These are phyloP conservation scores for Suillus subalutaceus DNA, from an alignment of 768 basidiomycete species.

Conservation along the genomic window DNA sequence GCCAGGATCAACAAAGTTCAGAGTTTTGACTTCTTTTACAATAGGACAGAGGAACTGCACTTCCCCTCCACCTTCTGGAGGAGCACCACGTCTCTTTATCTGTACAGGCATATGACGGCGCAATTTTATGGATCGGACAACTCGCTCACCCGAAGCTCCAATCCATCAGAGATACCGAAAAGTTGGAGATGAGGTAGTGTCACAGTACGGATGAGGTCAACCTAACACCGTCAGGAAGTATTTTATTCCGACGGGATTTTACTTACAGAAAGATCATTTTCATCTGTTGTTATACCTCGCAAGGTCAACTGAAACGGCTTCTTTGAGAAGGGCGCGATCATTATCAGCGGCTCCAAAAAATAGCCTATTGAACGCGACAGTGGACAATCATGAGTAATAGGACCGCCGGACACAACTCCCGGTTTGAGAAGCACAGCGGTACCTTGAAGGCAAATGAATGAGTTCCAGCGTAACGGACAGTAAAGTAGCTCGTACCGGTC, in stretches of 20 bases:
- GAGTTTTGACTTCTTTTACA: slow-evolving; percentile 86
- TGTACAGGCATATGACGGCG: slow-evolving; percentile 30
- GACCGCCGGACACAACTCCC: slow-evolving; percentile 86
- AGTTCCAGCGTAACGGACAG: background rate
- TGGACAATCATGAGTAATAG: slow-evolving; percentile 84
- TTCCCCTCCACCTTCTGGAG: slow-evolving; percentile 92
- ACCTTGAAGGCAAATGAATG: slow-evolving; percentile 47
- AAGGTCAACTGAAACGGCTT: slow-evolving; percentile 79
- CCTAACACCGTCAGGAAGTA: slow-evolving; percentile 47
- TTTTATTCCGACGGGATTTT: slow-evolving; percentile 6
- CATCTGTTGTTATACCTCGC: slow-evolving; percentile 91
- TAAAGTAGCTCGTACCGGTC: slow-evolving; percentile 61
- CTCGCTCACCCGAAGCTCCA: slow-evolving; percentile 77
- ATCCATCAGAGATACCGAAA: slow-evolving; percentile 87
- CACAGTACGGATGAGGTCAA: slow-evolving; percentile 86
- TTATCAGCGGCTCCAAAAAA: slow-evolving; percentile 87
- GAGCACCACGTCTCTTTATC: slow-evolving; percentile 94
- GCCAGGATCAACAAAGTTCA: slow-evolving; percentile 91
- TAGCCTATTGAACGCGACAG: slow-evolving; percentile 90
- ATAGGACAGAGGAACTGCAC: slow-evolving; percentile 91
- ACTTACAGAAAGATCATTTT: slow-evolving; percentile 85
- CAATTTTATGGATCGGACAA: background rate
- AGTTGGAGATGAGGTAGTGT: slow-evolving; percentile 88
- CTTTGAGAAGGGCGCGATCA: slow-evolving; percentile 93
- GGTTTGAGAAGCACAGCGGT: slow-evolving; percentile 92